Evolutionary conservation across 306 rosid genomes (phyloP).

Genomic region (Casuarina equisetifolia): DNA sequence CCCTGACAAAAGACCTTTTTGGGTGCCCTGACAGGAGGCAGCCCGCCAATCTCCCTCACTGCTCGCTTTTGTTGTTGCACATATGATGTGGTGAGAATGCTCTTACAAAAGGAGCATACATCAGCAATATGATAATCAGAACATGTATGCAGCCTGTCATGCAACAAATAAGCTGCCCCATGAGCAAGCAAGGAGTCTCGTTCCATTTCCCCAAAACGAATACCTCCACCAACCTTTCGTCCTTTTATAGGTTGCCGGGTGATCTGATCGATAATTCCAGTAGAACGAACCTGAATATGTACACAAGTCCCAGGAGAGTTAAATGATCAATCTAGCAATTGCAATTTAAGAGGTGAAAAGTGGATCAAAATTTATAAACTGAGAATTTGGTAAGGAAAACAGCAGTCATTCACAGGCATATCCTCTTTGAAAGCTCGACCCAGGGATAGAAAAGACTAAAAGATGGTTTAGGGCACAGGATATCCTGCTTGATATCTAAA

Average conservation of each 20-base stretch:
- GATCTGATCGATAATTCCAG: conserved; percentile 75
- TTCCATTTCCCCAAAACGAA: conserved; percentile 98
- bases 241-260: conserved; percentile 93
- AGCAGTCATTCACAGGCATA: background rate
- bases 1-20: conserved; percentile 66
- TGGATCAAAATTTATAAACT: no score
- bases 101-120: conserved; percentile 83
- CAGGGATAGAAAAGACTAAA: background rate
- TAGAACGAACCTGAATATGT: conserved; percentile 76
- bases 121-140: conserved; percentile 94
- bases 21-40: conserved; percentile 61
- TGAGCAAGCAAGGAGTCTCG: conserved; percentile 96
- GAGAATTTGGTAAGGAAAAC: no score
- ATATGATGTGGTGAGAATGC: conserved; percentile 64
- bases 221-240: conserved; percentile 89
- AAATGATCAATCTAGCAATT: conserved; percentile 5
- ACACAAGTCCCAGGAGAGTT: conserved; percentile 8
- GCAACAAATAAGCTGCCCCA: conserved; percentile 90
- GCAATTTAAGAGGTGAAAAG: background rate
- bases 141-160: conserved; percentile 88
- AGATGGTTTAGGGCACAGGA: background rate
- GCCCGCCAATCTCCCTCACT: conserved; percentile 48
- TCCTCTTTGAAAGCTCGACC: background rate
- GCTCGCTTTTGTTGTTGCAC: conserved; percentile 54
- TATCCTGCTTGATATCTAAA: background rate